Evolutionary conservation across 257 asterid genomes (phyloP).

Genomic region (Agastache rugosa): DNA sequence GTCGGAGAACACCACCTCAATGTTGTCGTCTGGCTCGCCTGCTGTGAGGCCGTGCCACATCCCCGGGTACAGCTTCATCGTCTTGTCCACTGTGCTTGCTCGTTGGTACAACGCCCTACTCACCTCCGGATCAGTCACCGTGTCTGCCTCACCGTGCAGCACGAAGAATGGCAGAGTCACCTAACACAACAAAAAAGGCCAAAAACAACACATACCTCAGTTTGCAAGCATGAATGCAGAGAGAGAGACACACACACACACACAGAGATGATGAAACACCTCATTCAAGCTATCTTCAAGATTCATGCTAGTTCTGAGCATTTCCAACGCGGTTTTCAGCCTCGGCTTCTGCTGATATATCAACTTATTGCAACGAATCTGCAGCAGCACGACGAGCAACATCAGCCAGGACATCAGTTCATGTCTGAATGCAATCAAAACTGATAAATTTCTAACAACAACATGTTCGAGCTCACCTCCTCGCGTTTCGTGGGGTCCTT

Average conservation of each 20-base stretch:
- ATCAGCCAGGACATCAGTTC: background rate
- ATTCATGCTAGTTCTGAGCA: slow-evolving; percentile 94
- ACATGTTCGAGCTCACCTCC: slow-evolving; percentile 51
- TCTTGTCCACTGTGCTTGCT: slow-evolving; percentile 84
- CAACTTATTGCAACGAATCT: slow-evolving; percentile 80
- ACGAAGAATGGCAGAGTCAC: slow-evolving; percentile 85
- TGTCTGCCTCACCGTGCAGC: slow-evolving; percentile 92
- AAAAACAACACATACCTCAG: background rate
- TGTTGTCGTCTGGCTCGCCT: slow-evolving; percentile 55
- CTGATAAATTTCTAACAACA: background rate
- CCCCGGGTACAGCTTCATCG: slow-evolving; percentile 80
- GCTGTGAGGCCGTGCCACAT: slow-evolving; percentile 72
- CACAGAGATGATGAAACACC: slow-evolving; percentile 45
- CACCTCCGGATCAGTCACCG: slow-evolving; percentile 86
- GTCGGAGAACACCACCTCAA: slow-evolving; percentile 67
- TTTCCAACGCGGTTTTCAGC: slow-evolving; percentile 88
- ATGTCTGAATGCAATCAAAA: background rate
- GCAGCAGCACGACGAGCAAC: slow-evolving; percentile 21
- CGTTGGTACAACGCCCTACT: slow-evolving; percentile 69
- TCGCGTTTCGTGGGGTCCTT: slow-evolving; percentile 81
- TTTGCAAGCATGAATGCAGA: background rate
- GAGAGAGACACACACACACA: background rate
- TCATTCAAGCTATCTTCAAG: slow-evolving; percentile 83
- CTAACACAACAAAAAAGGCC: slow-evolving; percentile 33
- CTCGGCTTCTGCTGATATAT: slow-evolving; percentile 90